These are phyloP conservation scores for Chlorella sp. DNA, from an alignment of 139 green algal species.

Conservation along the genomic window DNA sequence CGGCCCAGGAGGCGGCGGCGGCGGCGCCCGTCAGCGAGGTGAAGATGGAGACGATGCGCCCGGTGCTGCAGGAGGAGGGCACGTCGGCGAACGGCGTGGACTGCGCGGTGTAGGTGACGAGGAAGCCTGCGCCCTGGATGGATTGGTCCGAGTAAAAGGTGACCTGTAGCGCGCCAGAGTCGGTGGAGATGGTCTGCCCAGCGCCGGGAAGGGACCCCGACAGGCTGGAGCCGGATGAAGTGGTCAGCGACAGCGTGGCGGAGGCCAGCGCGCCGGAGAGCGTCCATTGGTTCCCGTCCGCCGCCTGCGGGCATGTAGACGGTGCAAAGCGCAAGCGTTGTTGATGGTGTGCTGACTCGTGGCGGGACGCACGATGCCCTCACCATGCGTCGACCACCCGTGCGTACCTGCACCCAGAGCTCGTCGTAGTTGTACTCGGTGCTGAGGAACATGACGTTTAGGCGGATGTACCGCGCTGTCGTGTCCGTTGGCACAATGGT, in stretches of 20 bases:
- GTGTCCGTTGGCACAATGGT: background rate
- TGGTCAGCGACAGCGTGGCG: too few species aligned
- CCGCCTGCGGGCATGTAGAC: too few species aligned
- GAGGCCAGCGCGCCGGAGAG: too few species aligned
- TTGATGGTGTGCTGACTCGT: too few species aligned
- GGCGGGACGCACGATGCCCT: too few species aligned
- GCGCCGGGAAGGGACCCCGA: background rate
- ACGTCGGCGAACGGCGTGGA: background rate
- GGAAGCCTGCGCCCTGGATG: background rate
- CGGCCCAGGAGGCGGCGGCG: background rate
- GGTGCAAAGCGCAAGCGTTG: too few species aligned
- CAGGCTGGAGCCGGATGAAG: background rate
- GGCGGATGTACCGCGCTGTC: background rate
- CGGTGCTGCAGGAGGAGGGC: background rate
- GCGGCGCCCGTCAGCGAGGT: background rate
- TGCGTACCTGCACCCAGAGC: too few species aligned
- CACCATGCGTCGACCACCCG: too few species aligned
- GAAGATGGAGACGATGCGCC: background rate
- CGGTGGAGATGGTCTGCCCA: background rate
- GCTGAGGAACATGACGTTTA: background rate
- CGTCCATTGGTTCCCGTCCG: too few species aligned
- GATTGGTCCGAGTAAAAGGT: background rate
- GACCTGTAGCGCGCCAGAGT: background rate
- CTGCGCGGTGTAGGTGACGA: background rate
- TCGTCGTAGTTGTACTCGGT: too few species aligned